Conservation (phyloP, 2,329 filamentous ascomycete species). For the Tolypocladium capitatum region DNA sequence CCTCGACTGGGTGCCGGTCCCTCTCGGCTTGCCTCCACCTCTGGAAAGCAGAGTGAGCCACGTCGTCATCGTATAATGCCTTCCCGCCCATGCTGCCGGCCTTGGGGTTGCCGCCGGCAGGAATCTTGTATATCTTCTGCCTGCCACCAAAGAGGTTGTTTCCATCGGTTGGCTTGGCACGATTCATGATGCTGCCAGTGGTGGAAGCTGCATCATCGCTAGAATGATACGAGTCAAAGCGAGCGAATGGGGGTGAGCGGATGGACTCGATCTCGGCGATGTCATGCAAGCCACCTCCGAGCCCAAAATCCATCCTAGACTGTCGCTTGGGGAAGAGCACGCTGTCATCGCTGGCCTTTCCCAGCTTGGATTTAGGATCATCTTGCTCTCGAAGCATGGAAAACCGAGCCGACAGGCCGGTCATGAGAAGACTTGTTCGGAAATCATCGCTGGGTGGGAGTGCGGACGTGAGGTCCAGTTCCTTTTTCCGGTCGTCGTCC, state of each 20-base stretch:
- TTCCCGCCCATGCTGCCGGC: slow-evolving; percentile 48
- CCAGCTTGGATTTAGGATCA: slow-evolving; percentile 75
- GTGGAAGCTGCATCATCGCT: slow-evolving; percentile 60
- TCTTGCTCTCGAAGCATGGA: slow-evolving; percentile 95
- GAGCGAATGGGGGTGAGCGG: slow-evolving; percentile 43
- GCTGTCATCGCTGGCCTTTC: slow-evolving; percentile 91
- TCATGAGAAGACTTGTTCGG: slow-evolving; percentile 90
- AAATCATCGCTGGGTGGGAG: slow-evolving; percentile 82
- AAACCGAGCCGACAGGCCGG: slow-evolving; percentile 83
- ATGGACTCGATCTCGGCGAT: slow-evolving; percentile 88
- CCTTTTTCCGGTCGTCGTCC: slow-evolving; percentile 44
- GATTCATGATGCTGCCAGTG: slow-evolving; percentile 64
- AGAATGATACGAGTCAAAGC: slow-evolving; percentile 51
- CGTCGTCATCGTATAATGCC: slow-evolving; percentile 75
- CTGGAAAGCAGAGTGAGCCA: slow-evolving; percentile 73
- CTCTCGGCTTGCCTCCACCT: slow-evolving; percentile 52
- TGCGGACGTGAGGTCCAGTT: slow-evolving; percentile 60
- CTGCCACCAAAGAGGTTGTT: slow-evolving; percentile 90
- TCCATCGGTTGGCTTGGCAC: slow-evolving; percentile 71
- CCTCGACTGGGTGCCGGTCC: slow-evolving; percentile 34
- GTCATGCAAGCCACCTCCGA: slow-evolving; percentile 50
- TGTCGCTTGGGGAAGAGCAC: slow-evolving; percentile 73
- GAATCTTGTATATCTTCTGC: slow-evolving; percentile 88
- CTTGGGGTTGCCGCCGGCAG: slow-evolving; percentile 33
- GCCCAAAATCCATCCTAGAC: slow-evolving; percentile 60